These are phyloP conservation scores for Corylus americana DNA, from an alignment of 306 rosid species.

Conservation along the genomic window DNA sequence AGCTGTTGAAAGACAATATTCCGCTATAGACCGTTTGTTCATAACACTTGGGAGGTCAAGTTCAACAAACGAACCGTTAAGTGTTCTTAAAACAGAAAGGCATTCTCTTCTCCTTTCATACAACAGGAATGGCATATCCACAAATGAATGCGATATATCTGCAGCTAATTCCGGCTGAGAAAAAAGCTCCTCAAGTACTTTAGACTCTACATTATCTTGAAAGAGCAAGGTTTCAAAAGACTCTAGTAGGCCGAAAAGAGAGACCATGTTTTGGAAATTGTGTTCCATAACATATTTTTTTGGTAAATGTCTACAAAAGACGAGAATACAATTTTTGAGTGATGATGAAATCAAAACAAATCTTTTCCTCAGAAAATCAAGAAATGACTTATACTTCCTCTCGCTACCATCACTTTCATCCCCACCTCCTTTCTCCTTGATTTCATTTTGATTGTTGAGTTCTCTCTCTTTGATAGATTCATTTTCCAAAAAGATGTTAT, in stretches of 20 bases:
- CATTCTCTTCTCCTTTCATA: slow-evolving; percentile 40
- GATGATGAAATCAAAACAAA: slow-evolving; percentile 34
- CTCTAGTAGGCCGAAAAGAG: slow-evolving; percentile 31
- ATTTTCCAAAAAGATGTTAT: slow-evolving; percentile 54
- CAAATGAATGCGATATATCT: slow-evolving; percentile 17
- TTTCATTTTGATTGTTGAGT: not conserved
- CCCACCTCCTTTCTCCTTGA: not conserved
- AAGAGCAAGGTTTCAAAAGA: slow-evolving; percentile 43
- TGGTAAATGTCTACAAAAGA: slow-evolving; percentile 56
- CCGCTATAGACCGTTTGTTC: slow-evolving; percentile 21
- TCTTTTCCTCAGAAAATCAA: slow-evolving; percentile 50
- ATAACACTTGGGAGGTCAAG: slow-evolving; percentile 45
- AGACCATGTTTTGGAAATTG: slow-evolving; percentile 34
- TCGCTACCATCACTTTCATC: slow-evolving; percentile 21
- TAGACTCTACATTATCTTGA: slow-evolving; percentile 30
- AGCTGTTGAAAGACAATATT: slow-evolving; percentile 59
- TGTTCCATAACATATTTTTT: slow-evolving; percentile 36
- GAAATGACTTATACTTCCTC: slow-evolving; percentile 42
- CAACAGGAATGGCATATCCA: slow-evolving; percentile 19
- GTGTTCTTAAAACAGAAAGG: slow-evolving; percentile 39
- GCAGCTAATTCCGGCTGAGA: slow-evolving; percentile 18
- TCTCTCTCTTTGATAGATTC: too few species aligned
- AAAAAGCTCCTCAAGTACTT: slow-evolving; percentile 46
- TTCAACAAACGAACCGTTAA: slow-evolving; percentile 40
- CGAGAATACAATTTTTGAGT: slow-evolving; percentile 39